These are phyloP conservation scores for Boletus semigastroideus DNA, from an alignment of 1,284 basidiomycete genomes.

Conservation along the genomic window DNA sequence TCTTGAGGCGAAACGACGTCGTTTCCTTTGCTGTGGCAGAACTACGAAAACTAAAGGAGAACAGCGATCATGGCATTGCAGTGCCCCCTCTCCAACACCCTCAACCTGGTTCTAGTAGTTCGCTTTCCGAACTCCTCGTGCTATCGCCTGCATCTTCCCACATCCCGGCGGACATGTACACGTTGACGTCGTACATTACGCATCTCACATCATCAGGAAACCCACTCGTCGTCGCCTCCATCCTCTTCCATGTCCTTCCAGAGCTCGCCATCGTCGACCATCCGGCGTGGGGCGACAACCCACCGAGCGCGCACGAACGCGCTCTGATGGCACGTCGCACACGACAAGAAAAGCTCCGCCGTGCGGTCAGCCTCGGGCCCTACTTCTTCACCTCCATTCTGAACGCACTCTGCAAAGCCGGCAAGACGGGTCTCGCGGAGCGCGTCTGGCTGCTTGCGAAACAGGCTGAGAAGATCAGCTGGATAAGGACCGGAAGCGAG, in stretches of 20 bases:
- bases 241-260: conserved; percentile 56
- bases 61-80: conserved; percentile 24
- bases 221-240: conserved; percentile 40
- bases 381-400: conserved; percentile 57
- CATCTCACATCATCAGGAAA: conserved; percentile 53
- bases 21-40: conserved; percentile 36
- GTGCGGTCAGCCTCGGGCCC: conserved; percentile 54
- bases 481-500: conserved; percentile 32
- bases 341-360: conserved; percentile 37
- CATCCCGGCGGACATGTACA: conserved; percentile 39
- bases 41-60: conserved; percentile 29
- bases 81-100: conserved; percentile 8
- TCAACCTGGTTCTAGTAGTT: background rate
- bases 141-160: conserved; percentile 12
- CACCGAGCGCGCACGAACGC: conserved; percentile 22
- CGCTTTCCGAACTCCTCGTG: conserved; percentile 16
- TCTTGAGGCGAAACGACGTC: conserved; percentile 50
- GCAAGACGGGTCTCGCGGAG: conserved; percentile 56
- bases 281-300: conserved; percentile 35
- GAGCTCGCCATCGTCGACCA: conserved; percentile 45
- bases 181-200: conserved; percentile 52
- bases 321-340: conserved; percentile 20
- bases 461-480: conserved; percentile 54
- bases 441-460: conserved; percentile 62
- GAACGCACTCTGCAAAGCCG: conserved; percentile 58